Conservation (phyloP, 768 basidiomycete species). For the Chiua virens region DNA sequence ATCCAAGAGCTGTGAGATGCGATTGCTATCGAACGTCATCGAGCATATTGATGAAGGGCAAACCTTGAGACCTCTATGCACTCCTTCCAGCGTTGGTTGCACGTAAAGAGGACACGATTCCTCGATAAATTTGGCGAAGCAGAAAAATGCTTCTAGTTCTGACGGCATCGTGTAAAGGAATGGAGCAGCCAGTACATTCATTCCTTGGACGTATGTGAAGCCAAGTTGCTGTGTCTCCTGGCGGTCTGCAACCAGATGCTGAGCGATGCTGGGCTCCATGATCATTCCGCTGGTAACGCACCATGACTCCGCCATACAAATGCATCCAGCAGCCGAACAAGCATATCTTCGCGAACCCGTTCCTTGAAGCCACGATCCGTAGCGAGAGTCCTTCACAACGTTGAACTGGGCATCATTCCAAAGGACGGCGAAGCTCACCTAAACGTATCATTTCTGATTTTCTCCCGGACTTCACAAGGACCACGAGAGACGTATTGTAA, state of each 20-base stretch:
- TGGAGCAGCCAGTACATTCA: slow-evolving; percentile 98
- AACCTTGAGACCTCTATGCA: slow-evolving; percentile 92
- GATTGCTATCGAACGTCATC: background rate
- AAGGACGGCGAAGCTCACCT: slow-evolving; percentile 47
- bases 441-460: slow-evolving; percentile 96
- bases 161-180: slow-evolving; percentile 98
- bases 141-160: slow-evolving; percentile 97
- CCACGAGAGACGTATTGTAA: slow-evolving; percentile 78
- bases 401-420: background rate
- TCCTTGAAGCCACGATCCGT: slow-evolving; percentile 98
- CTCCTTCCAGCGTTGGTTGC: slow-evolving; percentile 92
- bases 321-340: slow-evolving; percentile 93
- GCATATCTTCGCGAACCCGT: slow-evolving; percentile 94
- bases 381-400: slow-evolving; percentile 67
- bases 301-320: slow-evolving; percentile 97
- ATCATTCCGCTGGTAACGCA: slow-evolving; percentile 30
- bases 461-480: slow-evolving; percentile 85
- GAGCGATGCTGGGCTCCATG: background rate
- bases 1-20: slow-evolving; percentile 72
- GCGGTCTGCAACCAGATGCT: slow-evolving; percentile 48
- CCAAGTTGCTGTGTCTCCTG: slow-evolving; percentile 77
- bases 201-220: slow-evolving; percentile 97
- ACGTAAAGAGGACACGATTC: slow-evolving; percentile 95
- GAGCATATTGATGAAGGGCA: slow-evolving; percentile 17
- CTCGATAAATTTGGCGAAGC: slow-evolving; percentile 96